phyloP scores from a whole-genome alignment of 805 yeast genomes.

The Barnettozyma wickerhamii region DNA sequence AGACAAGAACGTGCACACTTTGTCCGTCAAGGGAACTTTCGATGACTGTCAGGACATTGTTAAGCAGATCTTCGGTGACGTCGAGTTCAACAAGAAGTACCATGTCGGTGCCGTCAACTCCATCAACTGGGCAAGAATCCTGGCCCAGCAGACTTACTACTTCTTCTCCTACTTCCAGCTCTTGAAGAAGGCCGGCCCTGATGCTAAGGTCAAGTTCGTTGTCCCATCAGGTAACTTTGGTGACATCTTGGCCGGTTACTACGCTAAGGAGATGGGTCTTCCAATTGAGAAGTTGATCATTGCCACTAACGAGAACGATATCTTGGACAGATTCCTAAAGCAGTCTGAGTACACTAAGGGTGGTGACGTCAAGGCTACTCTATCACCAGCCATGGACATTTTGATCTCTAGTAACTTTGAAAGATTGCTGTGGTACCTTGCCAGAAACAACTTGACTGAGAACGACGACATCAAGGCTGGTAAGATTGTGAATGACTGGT shows the following conservation, averaged over 20 bases:
- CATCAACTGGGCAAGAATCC: slow-evolving; percentile 97
- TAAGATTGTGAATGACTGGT: slow-evolving; percentile 64
- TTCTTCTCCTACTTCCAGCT: slow-evolving; percentile 87
- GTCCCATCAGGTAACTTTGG: slow-evolving; percentile 99
- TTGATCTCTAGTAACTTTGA: slow-evolving; percentile 93
- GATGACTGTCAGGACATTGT: slow-evolving; percentile 98
- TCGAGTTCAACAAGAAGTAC: slow-evolving; percentile 79
- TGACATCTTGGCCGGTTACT: slow-evolving; percentile 95
- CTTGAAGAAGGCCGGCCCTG: slow-evolving; percentile 35
- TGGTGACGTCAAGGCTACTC: slow-evolving; percentile 75
- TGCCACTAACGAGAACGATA: slow-evolving; percentile 95
- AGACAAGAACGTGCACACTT: slow-evolving; percentile 89
- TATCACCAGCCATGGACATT: slow-evolving; percentile 99
- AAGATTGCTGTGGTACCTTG: slow-evolving; percentile 91
- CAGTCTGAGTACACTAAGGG: slow-evolving; percentile 80
- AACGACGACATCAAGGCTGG: slow-evolving; percentile 67
- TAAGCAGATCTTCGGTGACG: slow-evolving; percentile 87
- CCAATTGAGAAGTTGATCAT: slow-evolving; percentile 84
- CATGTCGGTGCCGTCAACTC: slow-evolving; percentile 98
- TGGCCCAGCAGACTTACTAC: slow-evolving; percentile 97
- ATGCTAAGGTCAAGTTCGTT: slow-evolving; percentile 65
- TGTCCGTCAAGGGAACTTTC: slow-evolving; percentile 93
- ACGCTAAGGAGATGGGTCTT: slow-evolving; percentile 91
- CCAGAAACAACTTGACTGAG: slow-evolving; percentile 60
- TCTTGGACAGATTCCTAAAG: slow-evolving; percentile 86